phyloP scores from a whole-genome alignment of 1,284 basidiomycete genomes.

The Irpex sp. region DNA sequence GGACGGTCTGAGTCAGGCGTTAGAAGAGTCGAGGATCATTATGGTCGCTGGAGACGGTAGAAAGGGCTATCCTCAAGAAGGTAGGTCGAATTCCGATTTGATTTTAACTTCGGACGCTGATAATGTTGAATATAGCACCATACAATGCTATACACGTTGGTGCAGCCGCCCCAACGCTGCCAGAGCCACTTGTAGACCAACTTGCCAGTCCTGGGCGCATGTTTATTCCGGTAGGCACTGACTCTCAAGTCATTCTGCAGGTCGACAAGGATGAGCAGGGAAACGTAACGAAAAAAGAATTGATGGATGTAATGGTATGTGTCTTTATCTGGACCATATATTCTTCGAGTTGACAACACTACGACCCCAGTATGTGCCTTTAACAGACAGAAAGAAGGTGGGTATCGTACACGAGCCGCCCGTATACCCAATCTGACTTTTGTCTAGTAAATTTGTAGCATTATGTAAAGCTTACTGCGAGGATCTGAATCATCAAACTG shows the following conservation, averaged over 20 bases:
- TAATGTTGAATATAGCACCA: conserved; percentile 45
- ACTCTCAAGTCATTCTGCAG: conserved; percentile 53
- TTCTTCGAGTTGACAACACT: neutral
- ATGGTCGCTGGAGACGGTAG: conserved; percentile 83
- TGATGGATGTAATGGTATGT: conserved; percentile 83
- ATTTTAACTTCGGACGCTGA: neutral
- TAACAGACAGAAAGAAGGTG: conserved; percentile 28
- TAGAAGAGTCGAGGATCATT: conserved; percentile 53
- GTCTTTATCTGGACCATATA: conserved; percentile 2
- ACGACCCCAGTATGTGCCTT: conserved; percentile 26
- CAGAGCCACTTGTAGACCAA: conserved; percentile 73
- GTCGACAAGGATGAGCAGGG: conserved; percentile 82
- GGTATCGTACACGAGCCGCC: no score
- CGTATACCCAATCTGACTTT: no score
- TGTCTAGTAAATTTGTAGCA: neutral
- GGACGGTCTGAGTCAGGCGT: conserved; percentile 59
- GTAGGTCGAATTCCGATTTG: neutral
- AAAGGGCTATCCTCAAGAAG: conserved; percentile 40
- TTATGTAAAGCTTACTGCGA: neutral
- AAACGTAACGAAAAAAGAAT: conserved; percentile 56
- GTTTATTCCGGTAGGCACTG: conserved; percentile 88
- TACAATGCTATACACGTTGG: conserved; percentile 95
- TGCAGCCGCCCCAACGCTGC: conserved; percentile 82
- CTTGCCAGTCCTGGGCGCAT: conserved; percentile 84
- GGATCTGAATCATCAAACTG: neutral